A percentile compares a stretch with the other conserved stretches of the same genome.
phyloP scores from a whole-genome alignment of 1,139 yeast genomes.

The Yamadazyma atlantica region DNA sequence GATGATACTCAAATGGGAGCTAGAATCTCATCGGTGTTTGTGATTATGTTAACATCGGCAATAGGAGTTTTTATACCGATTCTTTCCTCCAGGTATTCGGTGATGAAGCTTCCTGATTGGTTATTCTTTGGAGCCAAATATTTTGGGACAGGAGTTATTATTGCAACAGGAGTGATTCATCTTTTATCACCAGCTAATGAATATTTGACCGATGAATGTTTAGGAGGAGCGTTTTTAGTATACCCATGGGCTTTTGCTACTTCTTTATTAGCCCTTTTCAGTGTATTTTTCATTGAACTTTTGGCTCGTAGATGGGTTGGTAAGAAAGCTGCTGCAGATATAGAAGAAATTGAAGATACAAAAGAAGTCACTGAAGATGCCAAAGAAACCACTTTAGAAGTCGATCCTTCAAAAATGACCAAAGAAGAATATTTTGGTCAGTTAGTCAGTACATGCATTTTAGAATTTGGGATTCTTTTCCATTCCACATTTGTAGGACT shows the following conservation, averaged over 20 bases:
- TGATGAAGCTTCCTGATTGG: slow-evolving; percentile 25
- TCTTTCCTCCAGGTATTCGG: slow-evolving; percentile 20
- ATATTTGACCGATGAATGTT: slow-evolving; percentile 26
- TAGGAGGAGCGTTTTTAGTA: slow-evolving; percentile 27
- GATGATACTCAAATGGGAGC: slow-evolving; percentile 25
- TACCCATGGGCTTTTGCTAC: slow-evolving; percentile 39
- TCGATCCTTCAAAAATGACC: neutral
- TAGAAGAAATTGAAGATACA: neutral
- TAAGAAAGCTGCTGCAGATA: neutral
- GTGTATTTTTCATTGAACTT: slow-evolving; percentile 31
- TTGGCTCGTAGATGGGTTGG: slow-evolving; percentile 20
- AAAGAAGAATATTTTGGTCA: slow-evolving; percentile 15
- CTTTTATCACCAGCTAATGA: slow-evolving; percentile 29
- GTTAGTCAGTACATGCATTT: slow-evolving; percentile 26
- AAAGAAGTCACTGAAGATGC: slow-evolving; percentile 10
- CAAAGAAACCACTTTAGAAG: slow-evolving; percentile 12
- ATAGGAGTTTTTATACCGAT: slow-evolving; percentile 34
- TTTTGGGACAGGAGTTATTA: slow-evolving; percentile 36
- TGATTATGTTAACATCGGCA: slow-evolving; percentile 28
- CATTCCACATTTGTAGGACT: slow-evolving; percentile 43
- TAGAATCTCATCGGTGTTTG: slow-evolving; percentile 31
- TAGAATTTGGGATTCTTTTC: slow-evolving; percentile 41
- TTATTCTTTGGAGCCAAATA: slow-evolving; percentile 27
- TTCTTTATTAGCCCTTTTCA: slow-evolving; percentile 32
- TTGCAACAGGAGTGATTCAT: slow-evolving; percentile 37